Conservation (phyloP, 768 basidiomycete species). For the Termitomyces heimii region DNA sequence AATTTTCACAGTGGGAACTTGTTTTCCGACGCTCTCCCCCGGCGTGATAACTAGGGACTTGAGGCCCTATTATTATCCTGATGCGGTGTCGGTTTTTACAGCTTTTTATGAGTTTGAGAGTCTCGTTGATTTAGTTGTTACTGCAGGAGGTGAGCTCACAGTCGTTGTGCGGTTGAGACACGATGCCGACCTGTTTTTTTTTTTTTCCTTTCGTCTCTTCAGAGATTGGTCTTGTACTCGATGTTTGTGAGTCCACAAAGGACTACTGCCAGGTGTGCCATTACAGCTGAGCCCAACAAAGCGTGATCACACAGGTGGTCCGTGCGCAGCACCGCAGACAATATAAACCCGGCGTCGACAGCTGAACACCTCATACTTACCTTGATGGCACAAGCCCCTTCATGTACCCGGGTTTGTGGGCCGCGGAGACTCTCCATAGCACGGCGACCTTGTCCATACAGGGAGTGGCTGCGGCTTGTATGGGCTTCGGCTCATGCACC, state of each 20-base stretch:
- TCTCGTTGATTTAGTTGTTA: not conserved
- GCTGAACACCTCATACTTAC: conserved; percentile 44
- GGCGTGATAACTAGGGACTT: not conserved
- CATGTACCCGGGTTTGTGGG: conserved; percentile 53
- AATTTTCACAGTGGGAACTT: not conserved
- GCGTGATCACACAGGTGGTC: not conserved
- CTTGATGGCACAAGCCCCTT: conserved; percentile 60
- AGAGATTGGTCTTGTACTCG: too few relatives aligned
- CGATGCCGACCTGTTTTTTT: not conserved
- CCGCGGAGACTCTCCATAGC: conserved; percentile 55
- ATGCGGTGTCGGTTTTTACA: not conserved
- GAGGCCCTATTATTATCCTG: not conserved
- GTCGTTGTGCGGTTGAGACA: too few relatives aligned
- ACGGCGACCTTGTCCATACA: conserved; percentile 68
- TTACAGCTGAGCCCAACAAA: too few relatives aligned
- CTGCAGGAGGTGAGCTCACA: not conserved
- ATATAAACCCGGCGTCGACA: not conserved
- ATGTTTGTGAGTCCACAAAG: too few relatives aligned
- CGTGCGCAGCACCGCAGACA: not conserved
- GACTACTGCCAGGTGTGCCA: too few relatives aligned
- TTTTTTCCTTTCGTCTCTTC: not conserved
- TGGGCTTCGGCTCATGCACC: conserved; percentile 62
- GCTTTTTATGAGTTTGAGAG: not conserved
- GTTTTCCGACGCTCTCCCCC: not conserved
- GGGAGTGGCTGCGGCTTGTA: conserved; percentile 48